A percentile compares a stretch with the other conserved stretches of the same genome.
These are phyloP conservation scores for Annulohypoxylon truncatum DNA, from an alignment of 2,329 filamentous ascomycete genomes.

Conservation along the genomic window DNA sequence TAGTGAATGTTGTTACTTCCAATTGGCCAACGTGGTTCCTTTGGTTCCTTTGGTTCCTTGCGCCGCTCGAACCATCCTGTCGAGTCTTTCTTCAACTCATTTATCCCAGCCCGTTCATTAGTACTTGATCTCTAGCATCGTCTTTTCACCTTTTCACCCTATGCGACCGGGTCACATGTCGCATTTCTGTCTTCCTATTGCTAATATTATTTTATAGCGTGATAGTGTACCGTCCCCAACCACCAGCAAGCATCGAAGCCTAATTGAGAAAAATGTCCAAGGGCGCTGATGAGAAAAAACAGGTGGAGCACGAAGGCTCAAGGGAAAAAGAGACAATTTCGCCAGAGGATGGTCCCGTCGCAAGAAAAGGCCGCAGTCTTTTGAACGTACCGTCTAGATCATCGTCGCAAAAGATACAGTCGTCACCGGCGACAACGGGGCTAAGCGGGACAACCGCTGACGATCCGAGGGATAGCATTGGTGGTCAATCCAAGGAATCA, in stretches of 20 bases:
- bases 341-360: constrained; percentile 40
- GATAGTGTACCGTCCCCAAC: constrained; percentile 32
- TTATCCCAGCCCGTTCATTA: neutral
- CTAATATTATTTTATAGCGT: constrained; percentile 32
- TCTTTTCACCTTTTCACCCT: neutral
- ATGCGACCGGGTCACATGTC: neutral
- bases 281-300: constrained; percentile 44
- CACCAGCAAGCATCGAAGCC: constrained; percentile 18
- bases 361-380: constrained; percentile 57
- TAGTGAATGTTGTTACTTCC: neutral
- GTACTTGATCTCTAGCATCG: neutral
- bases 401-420: constrained; percentile 70
- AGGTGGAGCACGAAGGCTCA: constrained; percentile 43
- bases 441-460: constrained; percentile 69
- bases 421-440: constrained; percentile 69
- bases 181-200: neutral
- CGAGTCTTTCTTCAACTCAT: neutral
- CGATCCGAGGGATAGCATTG: constrained; percentile 71
- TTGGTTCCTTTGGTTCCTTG: constrained; percentile 21
- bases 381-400: constrained; percentile 71
- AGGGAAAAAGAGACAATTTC: constrained; percentile 45
- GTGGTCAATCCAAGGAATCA: constrained; percentile 73
- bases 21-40: constrained; percentile 24
- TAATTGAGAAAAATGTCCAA: constrained; percentile 46
- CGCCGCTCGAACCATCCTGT: constrained; percentile 10